Percentiles rank a stretch among this genome's conserved stretches.
Evolutionary conservation across 345 rosid species (phyloP).

Genomic region (Reutealis trisperma): DNA sequence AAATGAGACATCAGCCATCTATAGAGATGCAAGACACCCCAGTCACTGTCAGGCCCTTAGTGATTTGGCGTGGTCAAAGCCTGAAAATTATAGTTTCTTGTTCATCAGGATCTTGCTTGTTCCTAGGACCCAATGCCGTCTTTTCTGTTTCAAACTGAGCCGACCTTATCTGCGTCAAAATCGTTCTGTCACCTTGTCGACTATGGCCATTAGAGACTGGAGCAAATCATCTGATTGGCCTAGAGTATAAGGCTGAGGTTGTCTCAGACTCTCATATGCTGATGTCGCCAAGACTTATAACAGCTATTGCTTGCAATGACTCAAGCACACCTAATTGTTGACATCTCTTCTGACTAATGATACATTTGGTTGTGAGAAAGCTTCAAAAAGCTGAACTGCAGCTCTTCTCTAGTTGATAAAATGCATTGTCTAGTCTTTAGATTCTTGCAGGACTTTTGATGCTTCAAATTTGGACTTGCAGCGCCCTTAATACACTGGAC

Average conservation of each 20-base stretch:
- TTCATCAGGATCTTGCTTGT: background rate
- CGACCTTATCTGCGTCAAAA: background rate
- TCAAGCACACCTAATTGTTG: background rate
- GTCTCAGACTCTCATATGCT: too few species aligned
- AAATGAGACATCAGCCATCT: background rate
- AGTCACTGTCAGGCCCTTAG: background rate
- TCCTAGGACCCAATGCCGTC: background rate
- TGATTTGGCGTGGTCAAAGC: too few species aligned
- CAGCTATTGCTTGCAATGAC: background rate
- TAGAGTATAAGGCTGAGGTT: too few species aligned
- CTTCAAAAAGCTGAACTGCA: background rate
- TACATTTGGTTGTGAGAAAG: background rate
- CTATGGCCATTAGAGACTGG: background rate
- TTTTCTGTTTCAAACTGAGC: background rate
- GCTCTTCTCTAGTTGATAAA: background rate
- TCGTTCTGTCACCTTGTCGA: background rate
- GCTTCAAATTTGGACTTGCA: background rate
- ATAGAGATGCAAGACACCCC: background rate
- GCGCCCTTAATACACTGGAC: background rate
- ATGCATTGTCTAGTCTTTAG: background rate
- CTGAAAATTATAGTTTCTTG: too few species aligned
- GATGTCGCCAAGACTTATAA: too few species aligned
- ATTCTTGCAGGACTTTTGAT: background rate
- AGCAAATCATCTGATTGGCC: background rate
- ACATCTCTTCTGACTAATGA: background rate